A percentile compares a stretch with the other conserved stretches of the same genome.
phyloP scores from a whole-genome alignment of 2,329 filamentous ascomycete genomes.

The Fusarium scirpi region DNA sequence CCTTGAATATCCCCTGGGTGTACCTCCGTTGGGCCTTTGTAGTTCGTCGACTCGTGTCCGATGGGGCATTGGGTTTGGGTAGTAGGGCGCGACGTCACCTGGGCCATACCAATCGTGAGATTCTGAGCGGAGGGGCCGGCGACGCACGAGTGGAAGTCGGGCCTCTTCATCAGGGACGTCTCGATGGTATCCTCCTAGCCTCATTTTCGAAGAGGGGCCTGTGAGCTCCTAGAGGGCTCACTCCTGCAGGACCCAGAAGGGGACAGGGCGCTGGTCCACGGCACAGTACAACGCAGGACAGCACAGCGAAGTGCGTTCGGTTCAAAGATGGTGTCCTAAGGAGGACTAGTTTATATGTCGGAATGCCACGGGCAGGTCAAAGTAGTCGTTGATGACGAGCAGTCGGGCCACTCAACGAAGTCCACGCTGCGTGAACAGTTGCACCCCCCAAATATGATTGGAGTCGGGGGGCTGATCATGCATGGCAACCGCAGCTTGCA shows the following conservation, averaged over 20 bases:
- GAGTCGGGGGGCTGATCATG: conserved; percentile 48
- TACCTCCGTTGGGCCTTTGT: conserved; percentile 51
- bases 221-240: conserved; percentile 31
- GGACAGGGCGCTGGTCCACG: conserved; percentile 33
- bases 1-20: conserved; percentile 44
- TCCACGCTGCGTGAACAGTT: conserved; percentile 48
- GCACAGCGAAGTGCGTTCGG: conserved; percentile 17
- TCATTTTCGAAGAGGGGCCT: conserved; percentile 47
- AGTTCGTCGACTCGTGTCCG: conserved; percentile 45
- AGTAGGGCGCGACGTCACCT: conserved; percentile 46
- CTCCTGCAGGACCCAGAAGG: conserved; percentile 32
- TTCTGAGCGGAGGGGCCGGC: conserved; percentile 44
- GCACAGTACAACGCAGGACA: conserved; percentile 40
- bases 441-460: conserved; percentile 46
- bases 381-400: conserved; percentile 39
- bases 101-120: conserved; percentile 46
- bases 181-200: conserved; percentile 49
- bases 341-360: conserved; percentile 36
- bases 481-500: conserved; percentile 48
- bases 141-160: conserved; percentile 46
- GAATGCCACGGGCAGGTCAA: conserved; percentile 34
- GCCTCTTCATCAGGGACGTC: conserved; percentile 47
- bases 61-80: conserved; percentile 48
- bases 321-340: conserved; percentile 34
- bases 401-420: conserved; percentile 45